phyloP scores from a whole-genome alignment of 1,284 basidiomycete species.

The Malassezia nana region DNA sequence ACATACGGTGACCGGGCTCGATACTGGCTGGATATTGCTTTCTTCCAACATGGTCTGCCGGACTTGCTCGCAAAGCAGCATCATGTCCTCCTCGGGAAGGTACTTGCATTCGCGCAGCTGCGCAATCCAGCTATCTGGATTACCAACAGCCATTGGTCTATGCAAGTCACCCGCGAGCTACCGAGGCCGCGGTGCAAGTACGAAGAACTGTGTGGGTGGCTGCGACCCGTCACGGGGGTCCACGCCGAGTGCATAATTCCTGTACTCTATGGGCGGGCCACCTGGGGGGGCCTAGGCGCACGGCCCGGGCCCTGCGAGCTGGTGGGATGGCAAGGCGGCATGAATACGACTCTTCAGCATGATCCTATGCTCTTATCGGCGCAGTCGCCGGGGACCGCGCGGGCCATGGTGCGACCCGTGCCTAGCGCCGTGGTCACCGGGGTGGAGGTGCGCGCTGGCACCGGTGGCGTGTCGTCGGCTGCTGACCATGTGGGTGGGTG shows the following conservation, averaged over 20 bases:
- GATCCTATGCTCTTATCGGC: no score
- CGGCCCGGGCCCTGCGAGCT: no score
- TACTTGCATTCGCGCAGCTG: slow-evolving; percentile 74
- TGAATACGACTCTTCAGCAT: no score
- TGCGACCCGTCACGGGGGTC: neutral
- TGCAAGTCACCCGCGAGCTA: neutral
- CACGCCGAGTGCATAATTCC: neutral
- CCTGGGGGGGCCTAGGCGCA: no score
- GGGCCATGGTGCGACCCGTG: neutral
- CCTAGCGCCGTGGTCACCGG: neutral
- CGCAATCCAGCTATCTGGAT: slow-evolving; percentile 41
- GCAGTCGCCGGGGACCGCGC: no score
- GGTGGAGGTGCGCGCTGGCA: slow-evolving; percentile 1
- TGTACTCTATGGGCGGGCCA: neutral
- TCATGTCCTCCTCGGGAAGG: slow-evolving; percentile 84
- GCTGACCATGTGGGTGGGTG: neutral
- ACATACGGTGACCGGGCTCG: slow-evolving; percentile 79
- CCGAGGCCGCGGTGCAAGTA: neutral
- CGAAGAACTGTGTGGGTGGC: neutral
- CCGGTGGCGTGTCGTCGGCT: neutral
- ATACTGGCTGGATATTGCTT: slow-evolving; percentile 86
- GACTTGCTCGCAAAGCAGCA: slow-evolving; percentile 73
- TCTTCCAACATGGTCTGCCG: slow-evolving; percentile 80
- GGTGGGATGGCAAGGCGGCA: no score
- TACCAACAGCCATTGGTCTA: slow-evolving; percentile 19